These are phyloP conservation scores for Naegleria fowleri DNA, from an alignment of 208 protist species.

Conservation along the genomic window DNA sequence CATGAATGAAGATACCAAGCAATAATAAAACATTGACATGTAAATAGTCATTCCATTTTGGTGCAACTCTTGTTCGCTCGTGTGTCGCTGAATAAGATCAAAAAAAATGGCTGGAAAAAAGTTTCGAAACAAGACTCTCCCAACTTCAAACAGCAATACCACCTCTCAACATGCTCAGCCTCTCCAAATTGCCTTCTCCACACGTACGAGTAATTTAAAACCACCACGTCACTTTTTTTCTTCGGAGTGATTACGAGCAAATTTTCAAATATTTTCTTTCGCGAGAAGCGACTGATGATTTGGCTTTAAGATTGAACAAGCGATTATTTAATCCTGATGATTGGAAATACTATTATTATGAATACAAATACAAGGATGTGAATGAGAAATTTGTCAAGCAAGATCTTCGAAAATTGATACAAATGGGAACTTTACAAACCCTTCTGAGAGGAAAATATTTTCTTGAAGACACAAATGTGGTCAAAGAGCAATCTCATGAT, in stretches of 20 bases:
- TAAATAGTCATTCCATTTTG: no score
- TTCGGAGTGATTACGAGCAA: neutral
- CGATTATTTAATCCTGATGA: neutral
- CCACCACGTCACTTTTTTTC: neutral
- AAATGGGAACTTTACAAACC: neutral
- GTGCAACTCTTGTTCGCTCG: no score
- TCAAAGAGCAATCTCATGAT: no score
- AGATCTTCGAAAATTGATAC: neutral
- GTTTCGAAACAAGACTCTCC: no score
- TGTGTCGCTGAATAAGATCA: no score
- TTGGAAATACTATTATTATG: constrained; percentile 8
- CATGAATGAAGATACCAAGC: no score
- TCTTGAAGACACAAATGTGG: neutral
- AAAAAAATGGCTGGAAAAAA: no score
- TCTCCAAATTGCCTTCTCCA: neutral
- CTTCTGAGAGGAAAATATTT: neutral
- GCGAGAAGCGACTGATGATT: neutral
- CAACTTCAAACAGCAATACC: no score
- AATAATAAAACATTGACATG: no score
- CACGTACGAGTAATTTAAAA: neutral
- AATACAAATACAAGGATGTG: neutral
- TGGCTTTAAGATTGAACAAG: neutral
- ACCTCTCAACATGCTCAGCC: no score
- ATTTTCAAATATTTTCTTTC: neutral
- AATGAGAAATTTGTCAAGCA: neutral